Base-by-base conservation (phyloP, 768 basidiomycete species). In the Russula lepida region DNA sequence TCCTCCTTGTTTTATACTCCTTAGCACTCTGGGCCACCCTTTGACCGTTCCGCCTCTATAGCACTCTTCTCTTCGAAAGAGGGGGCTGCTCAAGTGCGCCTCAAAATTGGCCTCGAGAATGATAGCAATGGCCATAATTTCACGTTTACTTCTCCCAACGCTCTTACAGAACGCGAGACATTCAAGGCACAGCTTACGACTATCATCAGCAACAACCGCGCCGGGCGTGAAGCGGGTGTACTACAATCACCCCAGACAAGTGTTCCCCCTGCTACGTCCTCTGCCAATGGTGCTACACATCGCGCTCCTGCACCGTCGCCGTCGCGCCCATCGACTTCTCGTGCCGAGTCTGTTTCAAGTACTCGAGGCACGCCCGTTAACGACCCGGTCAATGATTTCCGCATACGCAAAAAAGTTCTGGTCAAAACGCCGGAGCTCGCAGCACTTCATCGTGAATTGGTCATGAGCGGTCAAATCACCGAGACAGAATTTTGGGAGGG, bases 401-500 rank as follows among this genome's bases (percentile, higher is more conserved):
- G 82, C 44, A 74, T 93, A 25, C 79, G 90, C 52, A 91, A 90
- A 72, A 83, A 83, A 58, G 89, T 97, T 1, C 78, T 98, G 27
- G 70, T 90, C 68, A 82, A 82, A 70, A 86, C 87, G 64, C 82
- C 88, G 1, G 90, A 92, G 60, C 78, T 98, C 57, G 85, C 84
- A 21, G 72, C 82, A 12, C 76, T 99, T 47, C 95, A 98, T 72
- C 84, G 85, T 41, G 91, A 95, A 52, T 82, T 98, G 62, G 97
- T 98, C 49, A 83, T 91, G 73, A 78, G 78, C 30, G 84, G 86
- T 11, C 86, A 90, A 64, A 88, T 99, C 32, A 88, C 87, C 1
- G 95, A 98, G 72, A 81, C 84, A 0, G 97, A 99, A 66, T 99
- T 98, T 72, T 98, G 97, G 97, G 93, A 94, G 63, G 92, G 93